phyloP scores from a whole-genome alignment of 2,329 filamentous ascomycete genomes.

The Hymenoscyphus fructigenus region DNA sequence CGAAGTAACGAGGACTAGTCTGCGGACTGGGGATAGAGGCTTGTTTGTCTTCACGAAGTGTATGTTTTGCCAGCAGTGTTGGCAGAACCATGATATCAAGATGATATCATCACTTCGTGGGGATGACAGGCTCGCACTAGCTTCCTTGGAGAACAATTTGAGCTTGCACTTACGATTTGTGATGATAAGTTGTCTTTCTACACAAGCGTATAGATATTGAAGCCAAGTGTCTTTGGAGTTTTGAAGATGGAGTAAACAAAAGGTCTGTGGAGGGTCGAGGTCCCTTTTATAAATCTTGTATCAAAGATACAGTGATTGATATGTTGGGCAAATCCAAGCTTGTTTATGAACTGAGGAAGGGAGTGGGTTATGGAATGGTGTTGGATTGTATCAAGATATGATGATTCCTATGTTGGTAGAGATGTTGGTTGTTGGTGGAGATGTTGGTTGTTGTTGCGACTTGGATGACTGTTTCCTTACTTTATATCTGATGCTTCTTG shows the following conservation, averaged over 20 bases:
- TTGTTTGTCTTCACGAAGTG: background rate
- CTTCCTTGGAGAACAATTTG: background rate
- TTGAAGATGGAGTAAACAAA: background rate
- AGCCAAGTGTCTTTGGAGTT: background rate
- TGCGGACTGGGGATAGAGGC: background rate
- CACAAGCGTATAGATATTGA: background rate
- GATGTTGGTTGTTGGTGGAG: background rate
- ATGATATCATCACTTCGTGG: background rate
- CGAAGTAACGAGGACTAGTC: too few species aligned
- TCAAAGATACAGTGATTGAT: background rate
- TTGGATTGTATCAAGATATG: too few species aligned
- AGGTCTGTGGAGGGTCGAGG: background rate
- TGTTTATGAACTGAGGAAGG: too few species aligned
- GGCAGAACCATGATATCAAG: constrained; percentile 1
- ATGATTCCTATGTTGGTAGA: too few species aligned
- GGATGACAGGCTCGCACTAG: background rate
- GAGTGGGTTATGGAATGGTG: too few species aligned
- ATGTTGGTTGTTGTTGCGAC: background rate
- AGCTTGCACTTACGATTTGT: background rate
- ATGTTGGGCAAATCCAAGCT: background rate
- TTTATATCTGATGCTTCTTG: constrained; percentile 14
- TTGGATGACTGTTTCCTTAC: constrained; percentile 8
- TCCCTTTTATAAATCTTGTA: background rate
- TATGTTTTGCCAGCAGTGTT: background rate
- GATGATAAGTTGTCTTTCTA: background rate